A percentile compares a stretch with the other conserved stretches of the same genome.
Conservation (phyloP, 140 eudicot genomes). For the Bidens hawaiensis region DNA sequence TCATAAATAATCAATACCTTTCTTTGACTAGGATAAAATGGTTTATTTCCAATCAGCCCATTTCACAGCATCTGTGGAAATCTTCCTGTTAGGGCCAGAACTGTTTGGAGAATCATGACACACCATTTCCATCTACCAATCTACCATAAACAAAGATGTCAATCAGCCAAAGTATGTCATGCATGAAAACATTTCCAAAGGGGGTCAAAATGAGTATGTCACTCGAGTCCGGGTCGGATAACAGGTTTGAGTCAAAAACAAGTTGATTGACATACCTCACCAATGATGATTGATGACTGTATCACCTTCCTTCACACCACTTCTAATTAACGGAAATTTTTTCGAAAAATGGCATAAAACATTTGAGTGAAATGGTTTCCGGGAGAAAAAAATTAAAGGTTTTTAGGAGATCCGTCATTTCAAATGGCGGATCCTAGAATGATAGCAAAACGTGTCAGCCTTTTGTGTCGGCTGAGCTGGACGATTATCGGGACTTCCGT, state of each 20-base stretch:
- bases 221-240: not conserved
- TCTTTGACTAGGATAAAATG: not conserved
- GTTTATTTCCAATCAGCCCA: slow-evolving; percentile 51
- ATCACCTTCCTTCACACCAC: slow-evolving; percentile 98
- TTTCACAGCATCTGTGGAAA: slow-evolving; percentile 39
- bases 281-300: slow-evolving; percentile 76
- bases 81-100: slow-evolving; percentile 53
- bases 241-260: not conserved
- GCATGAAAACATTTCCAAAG: not conserved
- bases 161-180: slow-evolving; percentile 1
- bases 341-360: too few species aligned
- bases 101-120: slow-evolving; percentile 68
- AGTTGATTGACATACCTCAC: slow-evolving; percentile 54
- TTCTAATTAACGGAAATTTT: slow-evolving; percentile 66
- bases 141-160: not conserved
- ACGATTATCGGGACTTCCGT: too few species aligned
- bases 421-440: too few species aligned
- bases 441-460: too few species aligned
- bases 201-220: not conserved
- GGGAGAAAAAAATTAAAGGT: too few species aligned
- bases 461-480: too few species aligned
- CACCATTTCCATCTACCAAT: slow-evolving; percentile 80
- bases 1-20: slow-evolving; percentile 17
- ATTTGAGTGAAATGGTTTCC: too few species aligned
- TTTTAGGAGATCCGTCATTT: too few species aligned